Evolutionary conservation across 139 green algal genomes (phyloP).

Genomic region (Eudorina sp.): DNA sequence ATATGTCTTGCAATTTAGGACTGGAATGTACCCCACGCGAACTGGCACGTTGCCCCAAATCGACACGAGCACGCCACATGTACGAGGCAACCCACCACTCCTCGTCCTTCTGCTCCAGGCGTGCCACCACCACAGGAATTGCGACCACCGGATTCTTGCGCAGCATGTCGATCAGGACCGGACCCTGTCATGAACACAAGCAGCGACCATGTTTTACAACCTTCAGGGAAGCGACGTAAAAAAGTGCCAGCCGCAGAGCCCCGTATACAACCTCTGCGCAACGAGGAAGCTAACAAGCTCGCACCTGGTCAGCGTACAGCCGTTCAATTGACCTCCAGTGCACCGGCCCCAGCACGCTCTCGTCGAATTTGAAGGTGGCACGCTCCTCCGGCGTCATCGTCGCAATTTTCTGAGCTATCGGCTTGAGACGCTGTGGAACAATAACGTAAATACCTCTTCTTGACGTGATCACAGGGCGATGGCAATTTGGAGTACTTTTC

Average conservation of each 20-base stretch:
- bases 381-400: slow-evolving; percentile 78
- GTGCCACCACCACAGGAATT: slow-evolving; percentile 87
- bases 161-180: slow-evolving; percentile 83
- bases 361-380: slow-evolving; percentile 64
- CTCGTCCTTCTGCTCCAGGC: slow-evolving; percentile 94
- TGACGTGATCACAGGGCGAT: no score
- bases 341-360: slow-evolving; percentile 72
- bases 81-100: slow-evolving; percentile 83
- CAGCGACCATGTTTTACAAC: neutral
- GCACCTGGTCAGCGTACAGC: slow-evolving; percentile 86
- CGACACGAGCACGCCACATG: no score
- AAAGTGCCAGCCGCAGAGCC: neutral
- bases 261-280: neutral
- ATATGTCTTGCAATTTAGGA: no score
- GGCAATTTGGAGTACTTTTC: neutral
- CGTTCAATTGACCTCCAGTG: slow-evolving; percentile 87
- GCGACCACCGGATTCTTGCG: slow-evolving; percentile 89
- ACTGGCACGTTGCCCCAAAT: no score
- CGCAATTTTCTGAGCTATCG: slow-evolving; percentile 72
- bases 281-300: slow-evolving; percentile 57
- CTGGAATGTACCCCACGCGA: no score
- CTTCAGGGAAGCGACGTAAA: no score
- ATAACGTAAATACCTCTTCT: neutral
- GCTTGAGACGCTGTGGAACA: slow-evolving; percentile 64
- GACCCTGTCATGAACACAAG: slow-evolving; percentile 55